These are phyloP conservation scores for Singerocomus rubriflavus DNA, from an alignment of 1,284 basidiomycete species.

Conservation along the genomic window DNA sequence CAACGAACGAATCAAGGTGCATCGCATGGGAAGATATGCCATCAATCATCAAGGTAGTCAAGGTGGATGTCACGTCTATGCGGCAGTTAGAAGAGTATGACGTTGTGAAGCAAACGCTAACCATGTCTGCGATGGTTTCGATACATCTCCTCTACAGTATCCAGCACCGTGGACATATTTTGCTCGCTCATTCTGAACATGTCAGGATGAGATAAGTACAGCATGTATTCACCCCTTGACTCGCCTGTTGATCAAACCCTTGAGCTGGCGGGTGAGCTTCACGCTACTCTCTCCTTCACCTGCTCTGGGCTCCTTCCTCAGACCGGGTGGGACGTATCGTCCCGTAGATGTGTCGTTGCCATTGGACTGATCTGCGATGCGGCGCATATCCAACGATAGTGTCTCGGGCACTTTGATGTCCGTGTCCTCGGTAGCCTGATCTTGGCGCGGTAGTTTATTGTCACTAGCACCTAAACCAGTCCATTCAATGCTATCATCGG, in stretches of 20 bases:
- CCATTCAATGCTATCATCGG: slow-evolving; percentile 19
- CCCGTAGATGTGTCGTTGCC: slow-evolving; percentile 23
- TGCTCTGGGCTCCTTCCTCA: slow-evolving; percentile 42
- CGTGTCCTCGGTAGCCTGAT: slow-evolving; percentile 9
- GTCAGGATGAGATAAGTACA: slow-evolving; percentile 1
- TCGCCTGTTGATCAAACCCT: slow-evolving; percentile 87
- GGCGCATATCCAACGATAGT: slow-evolving; percentile 26
- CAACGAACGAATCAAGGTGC: slow-evolving; percentile 87
- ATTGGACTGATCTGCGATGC: neutral
- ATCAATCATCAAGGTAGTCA: slow-evolving; percentile 79
- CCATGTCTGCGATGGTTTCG: slow-evolving; percentile 79
- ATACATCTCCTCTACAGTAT: slow-evolving; percentile 78
- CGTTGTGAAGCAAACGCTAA: slow-evolving; percentile 32
- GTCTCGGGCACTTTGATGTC: neutral
- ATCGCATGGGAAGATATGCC: slow-evolving; percentile 83
- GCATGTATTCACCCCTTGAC: slow-evolving; percentile 12
- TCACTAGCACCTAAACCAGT: slow-evolving; percentile 19
- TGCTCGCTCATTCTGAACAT: slow-evolving; percentile 78
- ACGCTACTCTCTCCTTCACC: slow-evolving; percentile 46
- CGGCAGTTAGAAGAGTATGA: slow-evolving; percentile 5
- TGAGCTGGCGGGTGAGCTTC: slow-evolving; percentile 77
- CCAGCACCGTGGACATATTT: slow-evolving; percentile 82
- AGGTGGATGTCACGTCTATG: slow-evolving; percentile 76
- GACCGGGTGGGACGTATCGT: slow-evolving; percentile 64
- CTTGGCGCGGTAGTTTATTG: slow-evolving; percentile 16